Conservation (phyloP, 140 eudicot species). For the Bidens hawaiensis region DNA sequence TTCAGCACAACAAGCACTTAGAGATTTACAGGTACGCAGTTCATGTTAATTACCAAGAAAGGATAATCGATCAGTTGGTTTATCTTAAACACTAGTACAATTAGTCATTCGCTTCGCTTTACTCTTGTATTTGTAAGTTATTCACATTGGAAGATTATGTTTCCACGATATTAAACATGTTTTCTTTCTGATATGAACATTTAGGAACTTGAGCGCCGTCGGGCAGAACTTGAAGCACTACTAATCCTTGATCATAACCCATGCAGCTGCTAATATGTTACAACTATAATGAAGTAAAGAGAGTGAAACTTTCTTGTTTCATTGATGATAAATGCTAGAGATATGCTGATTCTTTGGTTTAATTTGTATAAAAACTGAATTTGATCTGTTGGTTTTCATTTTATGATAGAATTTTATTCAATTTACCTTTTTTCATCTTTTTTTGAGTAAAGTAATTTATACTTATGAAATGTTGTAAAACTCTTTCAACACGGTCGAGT, state of each 20-base stretch:
- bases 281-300: neutral
- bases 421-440: neutral
- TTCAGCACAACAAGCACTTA: conserved; percentile 60
- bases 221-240: conserved; percentile 63
- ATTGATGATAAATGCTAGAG: conserved; percentile 17
- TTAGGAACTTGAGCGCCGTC: conserved; percentile 69
- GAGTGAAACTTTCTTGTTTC: conserved; percentile 8
- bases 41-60: neutral
- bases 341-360: conserved; percentile 14
- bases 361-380: conserved; percentile 6
- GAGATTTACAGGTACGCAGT: conserved; percentile 53
- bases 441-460: neutral
- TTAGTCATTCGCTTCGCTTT: neutral
- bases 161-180: neutral
- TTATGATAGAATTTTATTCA: conserved; percentile 1
- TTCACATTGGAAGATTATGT: neutral
- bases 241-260: conserved; percentile 40
- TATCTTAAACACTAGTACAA: neutral
- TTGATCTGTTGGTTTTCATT: neutral
- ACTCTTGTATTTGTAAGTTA: neutral
- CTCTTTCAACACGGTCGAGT: no score
- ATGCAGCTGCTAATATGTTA: neutral
- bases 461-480: neutral
- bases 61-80: neutral
- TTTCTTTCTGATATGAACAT: conserved; percentile 1